Evolutionary conservation across 2,329 filamentous ascomycete species (phyloP).

Genomic region (Xylariaceae sp.): DNA sequence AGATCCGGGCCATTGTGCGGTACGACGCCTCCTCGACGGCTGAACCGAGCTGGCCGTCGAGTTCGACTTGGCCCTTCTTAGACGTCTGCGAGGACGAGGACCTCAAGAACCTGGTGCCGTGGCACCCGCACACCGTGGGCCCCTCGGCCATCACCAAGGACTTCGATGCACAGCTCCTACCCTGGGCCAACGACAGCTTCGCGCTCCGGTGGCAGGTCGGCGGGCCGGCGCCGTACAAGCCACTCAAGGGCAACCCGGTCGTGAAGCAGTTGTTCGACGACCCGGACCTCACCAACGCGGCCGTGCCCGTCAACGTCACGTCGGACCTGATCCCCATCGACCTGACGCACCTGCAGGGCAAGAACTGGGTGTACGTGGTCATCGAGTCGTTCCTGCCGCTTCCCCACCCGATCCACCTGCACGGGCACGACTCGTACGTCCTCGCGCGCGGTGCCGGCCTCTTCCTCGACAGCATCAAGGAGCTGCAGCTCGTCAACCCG

Average conservation of each 20-base stretch:
- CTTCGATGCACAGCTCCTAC: neutral
- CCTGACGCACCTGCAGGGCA: too few relatives aligned
- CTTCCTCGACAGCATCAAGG: constrained; percentile 2
- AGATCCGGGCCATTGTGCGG: constrained; percentile 24
- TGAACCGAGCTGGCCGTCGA: constrained; percentile 16
- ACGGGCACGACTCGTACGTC: constrained; percentile 46
- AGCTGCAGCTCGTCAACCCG: constrained; percentile 17
- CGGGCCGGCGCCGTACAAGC: too few relatives aligned
- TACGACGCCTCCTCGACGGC: constrained; percentile 22
- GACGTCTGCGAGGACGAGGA: constrained; percentile 33
- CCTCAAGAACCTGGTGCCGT: constrained; percentile 29
- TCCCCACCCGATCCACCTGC: constrained; percentile 38
- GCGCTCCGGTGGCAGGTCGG: neutral
- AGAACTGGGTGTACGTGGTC: neutral
- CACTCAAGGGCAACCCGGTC: too few relatives aligned
- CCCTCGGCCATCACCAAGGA: neutral
- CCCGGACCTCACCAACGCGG: too few relatives aligned
- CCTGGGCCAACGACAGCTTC: neutral
- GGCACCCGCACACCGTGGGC: constrained; percentile 31
- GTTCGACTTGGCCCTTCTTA: constrained; percentile 14
- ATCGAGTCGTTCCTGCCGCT: neutral
- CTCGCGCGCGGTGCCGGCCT: constrained; percentile 27
- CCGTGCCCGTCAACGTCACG: too few relatives aligned
- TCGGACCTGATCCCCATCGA: too few relatives aligned
- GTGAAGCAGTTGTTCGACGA: too few relatives aligned